Evolutionary conservation across 495 filamentous ascomycete species (phyloP).

Genomic region (Aspergillus hancockii): DNA sequence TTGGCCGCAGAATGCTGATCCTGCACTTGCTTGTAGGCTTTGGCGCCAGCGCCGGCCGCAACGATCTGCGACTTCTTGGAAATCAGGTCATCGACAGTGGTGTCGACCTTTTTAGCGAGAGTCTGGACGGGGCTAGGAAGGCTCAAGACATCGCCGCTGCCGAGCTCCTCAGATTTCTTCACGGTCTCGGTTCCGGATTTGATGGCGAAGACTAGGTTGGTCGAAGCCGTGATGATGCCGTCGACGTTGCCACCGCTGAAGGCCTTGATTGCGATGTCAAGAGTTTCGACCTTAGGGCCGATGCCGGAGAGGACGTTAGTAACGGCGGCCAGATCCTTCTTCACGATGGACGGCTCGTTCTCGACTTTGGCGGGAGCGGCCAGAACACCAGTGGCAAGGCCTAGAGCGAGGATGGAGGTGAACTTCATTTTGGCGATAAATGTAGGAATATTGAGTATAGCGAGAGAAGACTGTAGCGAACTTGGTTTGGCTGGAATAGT

Average conservation of each 20-base stretch:
- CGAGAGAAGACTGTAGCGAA: no score
- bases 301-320: slow-evolving; percentile 11
- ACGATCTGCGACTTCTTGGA: slow-evolving; percentile 14
- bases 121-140: slow-evolving; percentile 14
- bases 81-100: background rate
- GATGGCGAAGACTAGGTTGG: slow-evolving; percentile 9
- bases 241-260: slow-evolving; percentile 7
- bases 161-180: background rate
- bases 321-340: slow-evolving; percentile 13
- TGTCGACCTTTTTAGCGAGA: slow-evolving; percentile 11
- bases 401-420: slow-evolving; percentile 10
- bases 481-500: no score
- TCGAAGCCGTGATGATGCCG: slow-evolving; percentile 7
- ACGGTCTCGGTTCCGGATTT: slow-evolving; percentile 12
- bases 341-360: background rate
- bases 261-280: slow-evolving; percentile 9
- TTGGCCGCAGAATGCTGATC: slow-evolving; percentile 11
- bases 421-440: slow-evolving; percentile 4
- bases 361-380: background rate
- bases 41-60: slow-evolving; percentile 8
- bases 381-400: slow-evolving; percentile 8
- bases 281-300: slow-evolving; percentile 12
- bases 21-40: slow-evolving; percentile 10
- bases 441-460: no score
- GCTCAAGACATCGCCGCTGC: slow-evolving; percentile 8